Base-by-base conservation (phyloP, 2,329 filamentous ascomycete genomes). In the Tolypocladium pustulatum region DNA sequence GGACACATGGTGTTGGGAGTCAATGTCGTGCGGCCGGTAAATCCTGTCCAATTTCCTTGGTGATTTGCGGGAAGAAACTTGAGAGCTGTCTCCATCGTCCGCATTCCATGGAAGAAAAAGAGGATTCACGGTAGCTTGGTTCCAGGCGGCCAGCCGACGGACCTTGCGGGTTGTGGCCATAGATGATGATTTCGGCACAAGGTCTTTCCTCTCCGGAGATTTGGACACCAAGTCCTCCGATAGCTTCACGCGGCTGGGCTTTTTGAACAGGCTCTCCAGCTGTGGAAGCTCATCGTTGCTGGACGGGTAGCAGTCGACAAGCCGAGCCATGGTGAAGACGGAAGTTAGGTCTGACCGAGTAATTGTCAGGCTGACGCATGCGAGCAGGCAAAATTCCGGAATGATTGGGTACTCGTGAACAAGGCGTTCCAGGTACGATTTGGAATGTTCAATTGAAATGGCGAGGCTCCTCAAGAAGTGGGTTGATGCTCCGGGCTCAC, bases 261-360 rank as follows among this genome's bases (percentile, higher is more conserved):
- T 64, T 10, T 59, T 62, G 27, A 69, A 52, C 10, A 76, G 60
- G 2, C 69, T 67, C 43, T 72, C 68, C 30, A 76, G 59, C 38
- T 75, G 73, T 1, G 76, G 75, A 32, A 78, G 71, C 38, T 78
- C 76, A 49, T 78, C 75, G 25, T 77, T 73, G 57, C 70, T 72
- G 22, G 71, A 70, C 51, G 65, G 62, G 55, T 59, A 67, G 54
- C 63, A 66, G 8, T 72, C 66, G 36, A 65, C 63, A 13, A 70
- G 62, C 30, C 66, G 66, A 56, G 68, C 64, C 70, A 72, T 72
- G 27, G 32, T 59, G 12, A 25, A 54, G 20, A 12, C 15, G 12
- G 32, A 34, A n/a, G 12, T 32, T 22, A 10, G 9, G 30, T 22
- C n/a, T 36, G 49, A 13, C 30, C 20, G 49, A 22, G 20, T 5